Conservation (phyloP, 2,329 filamentous ascomycete species). For the Fusarium drepaniforme region DNA sequence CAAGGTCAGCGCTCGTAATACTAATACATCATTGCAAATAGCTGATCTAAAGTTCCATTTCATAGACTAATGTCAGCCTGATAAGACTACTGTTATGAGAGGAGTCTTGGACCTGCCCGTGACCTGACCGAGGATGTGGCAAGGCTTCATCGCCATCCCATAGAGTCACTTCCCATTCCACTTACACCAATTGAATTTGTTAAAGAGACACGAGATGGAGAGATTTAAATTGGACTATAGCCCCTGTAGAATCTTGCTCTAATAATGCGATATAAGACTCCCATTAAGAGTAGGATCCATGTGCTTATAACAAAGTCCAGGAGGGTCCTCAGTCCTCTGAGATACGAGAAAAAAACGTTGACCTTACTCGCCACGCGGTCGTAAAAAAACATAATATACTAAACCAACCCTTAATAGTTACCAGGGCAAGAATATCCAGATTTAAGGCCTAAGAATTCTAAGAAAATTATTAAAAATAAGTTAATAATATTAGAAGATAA, state of each 20-base stretch:
- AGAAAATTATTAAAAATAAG: no score
- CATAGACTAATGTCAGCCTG: background rate
- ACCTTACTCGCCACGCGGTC: background rate
- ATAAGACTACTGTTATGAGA: background rate
- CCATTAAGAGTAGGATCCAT: background rate
- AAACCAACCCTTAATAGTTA: no score
- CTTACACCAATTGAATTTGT: background rate
- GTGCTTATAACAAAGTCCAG: background rate
- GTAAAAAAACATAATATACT: no score
- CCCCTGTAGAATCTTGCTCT: background rate
- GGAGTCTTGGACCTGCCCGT: background rate
- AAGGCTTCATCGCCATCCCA: background rate
- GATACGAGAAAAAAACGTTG: background rate
- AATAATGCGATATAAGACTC: background rate
- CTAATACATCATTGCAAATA: background rate
- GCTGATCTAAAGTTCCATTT: background rate
- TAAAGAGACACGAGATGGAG: background rate
- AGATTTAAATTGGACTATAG: background rate
- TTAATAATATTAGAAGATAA: no score
- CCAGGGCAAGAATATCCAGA: no score
- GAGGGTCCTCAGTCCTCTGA: background rate
- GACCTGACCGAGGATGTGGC: background rate
- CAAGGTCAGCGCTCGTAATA: background rate
- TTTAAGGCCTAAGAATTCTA: no score
- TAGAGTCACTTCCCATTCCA: background rate